phyloP scores from a whole-genome alignment of 371 early-diverging fungal species.

The Apophysomyces elegans region DNA sequence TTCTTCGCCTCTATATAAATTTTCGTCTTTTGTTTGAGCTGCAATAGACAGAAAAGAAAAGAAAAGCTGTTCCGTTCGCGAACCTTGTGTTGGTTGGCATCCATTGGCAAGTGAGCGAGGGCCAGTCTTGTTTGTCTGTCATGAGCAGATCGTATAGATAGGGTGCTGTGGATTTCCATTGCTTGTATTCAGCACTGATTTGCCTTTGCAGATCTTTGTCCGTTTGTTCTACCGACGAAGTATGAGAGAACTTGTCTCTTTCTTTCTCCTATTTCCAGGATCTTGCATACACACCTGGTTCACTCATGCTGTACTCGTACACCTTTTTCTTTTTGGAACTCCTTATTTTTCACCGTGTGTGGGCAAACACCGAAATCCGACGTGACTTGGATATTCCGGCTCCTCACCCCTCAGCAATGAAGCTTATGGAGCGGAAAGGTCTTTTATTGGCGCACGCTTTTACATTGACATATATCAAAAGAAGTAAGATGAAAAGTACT shows the following conservation, averaged over 20 bases:
- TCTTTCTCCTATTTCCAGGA: no score
- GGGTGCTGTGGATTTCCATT: constrained; percentile 99
- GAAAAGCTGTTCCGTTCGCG: not conserved
- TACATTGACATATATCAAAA: no score
- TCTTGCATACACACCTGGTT: not conserved
- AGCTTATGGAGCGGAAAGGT: no score
- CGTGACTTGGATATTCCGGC: no score
- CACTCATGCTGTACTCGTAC: constrained; percentile 9
- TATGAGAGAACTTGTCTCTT: no score
- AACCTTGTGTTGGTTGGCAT: constrained; percentile 93
- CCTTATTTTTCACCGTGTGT: no score
- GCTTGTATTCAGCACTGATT: constrained; percentile 94
- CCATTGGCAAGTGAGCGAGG: constrained; percentile 98
- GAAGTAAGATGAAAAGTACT: no score
- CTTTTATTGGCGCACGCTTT: no score
- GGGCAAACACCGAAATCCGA: no score
- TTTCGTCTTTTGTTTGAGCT: no score
- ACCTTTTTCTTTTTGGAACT: not conserved
- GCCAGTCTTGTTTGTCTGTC: constrained; percentile 99
- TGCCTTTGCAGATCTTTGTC: constrained; percentile 11
- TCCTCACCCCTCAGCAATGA: no score
- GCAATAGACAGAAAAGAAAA: not conserved
- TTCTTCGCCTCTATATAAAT: constrained; percentile 63
- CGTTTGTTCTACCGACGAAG: not conserved
- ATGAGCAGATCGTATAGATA: constrained; percentile 98